Evolutionary conservation across 345 rosid genomes (phyloP), one percentile per base, ranked within the genome.

Genomic region (Eucalyptus fibrosa): DNA sequence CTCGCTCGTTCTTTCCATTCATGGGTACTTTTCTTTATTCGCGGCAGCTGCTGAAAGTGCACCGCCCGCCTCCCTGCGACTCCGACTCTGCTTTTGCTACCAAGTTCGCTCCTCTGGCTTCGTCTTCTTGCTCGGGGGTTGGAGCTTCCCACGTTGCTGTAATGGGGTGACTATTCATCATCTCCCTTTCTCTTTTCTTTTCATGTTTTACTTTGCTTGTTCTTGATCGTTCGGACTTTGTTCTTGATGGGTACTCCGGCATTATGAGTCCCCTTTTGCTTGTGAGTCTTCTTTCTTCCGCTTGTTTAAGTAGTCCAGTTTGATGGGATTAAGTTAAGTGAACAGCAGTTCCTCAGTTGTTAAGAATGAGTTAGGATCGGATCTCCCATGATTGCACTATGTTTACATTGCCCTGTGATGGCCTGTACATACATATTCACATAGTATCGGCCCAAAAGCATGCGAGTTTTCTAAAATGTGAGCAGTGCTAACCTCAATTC

Each of bases 351-450:
- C 88, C 65, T n/a, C 40, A 2, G 42, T 86, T 51, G 26, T 62
- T 47, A 60, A 60, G 86, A 24, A 88, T 87, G 93, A 92, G 93
- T 94, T 91, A 88, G 42, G n/a, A 69, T 88, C 12, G 47, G 24
- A 77, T 40, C 6, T 77, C 30, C 16, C 28, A 40, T 40, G 28
- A 40, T 77, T 40, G 42, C 28, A 77, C 28, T 37, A 19, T 77
- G 47, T 6, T 77, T 44, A 37, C 83, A 10, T 77, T 77, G 44
- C 12, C 26, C 44, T 9, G 44, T 69, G 44, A 69, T 34, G 44
- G 7, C 0, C 82, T 69, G 21, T 72, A 72, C 44, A n/a, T n/a
- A 65, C 77, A 72, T 10, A 5, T 19, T 9, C 82, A 37, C 44
- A 9, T 5, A 37, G 24, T 72, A 10, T 72, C 4, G 12, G 15